Percentiles rank a stretch among this genome's conserved stretches.
These are phyloP conservation scores for Sugiyamaella marilandica DNA, from an alignment of 805 yeast genomes.

Conservation along the genomic window DNA sequence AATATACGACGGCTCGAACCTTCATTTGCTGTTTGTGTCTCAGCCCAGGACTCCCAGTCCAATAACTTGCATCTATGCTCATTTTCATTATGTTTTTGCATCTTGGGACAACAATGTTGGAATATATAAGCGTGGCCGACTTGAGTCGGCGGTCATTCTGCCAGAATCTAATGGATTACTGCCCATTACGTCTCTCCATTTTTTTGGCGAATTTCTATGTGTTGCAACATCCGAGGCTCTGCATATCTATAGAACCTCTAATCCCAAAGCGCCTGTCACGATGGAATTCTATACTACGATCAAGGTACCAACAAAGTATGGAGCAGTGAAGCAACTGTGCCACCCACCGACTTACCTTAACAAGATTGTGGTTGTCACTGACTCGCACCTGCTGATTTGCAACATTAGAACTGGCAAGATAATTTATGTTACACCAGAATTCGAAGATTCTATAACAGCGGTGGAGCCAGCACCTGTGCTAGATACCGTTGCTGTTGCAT, in stretches of 20 bases:
- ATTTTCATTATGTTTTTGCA: slow-evolving; percentile 78
- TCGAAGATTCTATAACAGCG: slow-evolving; percentile 52
- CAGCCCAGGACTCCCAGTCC: slow-evolving; percentile 65
- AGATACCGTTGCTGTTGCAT: slow-evolving; percentile 77
- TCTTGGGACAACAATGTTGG: slow-evolving; percentile 70
- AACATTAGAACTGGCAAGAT: slow-evolving; percentile 76
- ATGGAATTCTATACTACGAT: slow-evolving; percentile 65
- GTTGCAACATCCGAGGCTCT: slow-evolving; percentile 47
- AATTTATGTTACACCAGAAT: slow-evolving; percentile 42
- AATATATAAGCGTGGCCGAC: slow-evolving; percentile 73
- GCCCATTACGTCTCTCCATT: slow-evolving; percentile 46
- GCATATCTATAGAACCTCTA: slow-evolving; percentile 50
- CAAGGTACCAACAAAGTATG: slow-evolving; percentile 48
- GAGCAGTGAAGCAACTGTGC: slow-evolving; percentile 59
- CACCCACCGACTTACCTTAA: slow-evolving; percentile 93
- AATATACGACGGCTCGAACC: slow-evolving; percentile 80
- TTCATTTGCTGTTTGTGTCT: slow-evolving; percentile 82
- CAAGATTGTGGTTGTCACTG: slow-evolving; percentile 80
- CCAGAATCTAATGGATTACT: slow-evolving; percentile 32
- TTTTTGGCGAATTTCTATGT: slow-evolving; percentile 76
- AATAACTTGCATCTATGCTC: slow-evolving; percentile 70
- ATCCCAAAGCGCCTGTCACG: slow-evolving; percentile 39
- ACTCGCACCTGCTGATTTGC: slow-evolving; percentile 52
- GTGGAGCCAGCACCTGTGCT: slow-evolving; percentile 81
- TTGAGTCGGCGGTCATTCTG: slow-evolving; percentile 41